These are phyloP conservation scores for Phytophthora sojae DNA, from an alignment of 352 stramenopile species.

Conservation along the genomic window DNA sequence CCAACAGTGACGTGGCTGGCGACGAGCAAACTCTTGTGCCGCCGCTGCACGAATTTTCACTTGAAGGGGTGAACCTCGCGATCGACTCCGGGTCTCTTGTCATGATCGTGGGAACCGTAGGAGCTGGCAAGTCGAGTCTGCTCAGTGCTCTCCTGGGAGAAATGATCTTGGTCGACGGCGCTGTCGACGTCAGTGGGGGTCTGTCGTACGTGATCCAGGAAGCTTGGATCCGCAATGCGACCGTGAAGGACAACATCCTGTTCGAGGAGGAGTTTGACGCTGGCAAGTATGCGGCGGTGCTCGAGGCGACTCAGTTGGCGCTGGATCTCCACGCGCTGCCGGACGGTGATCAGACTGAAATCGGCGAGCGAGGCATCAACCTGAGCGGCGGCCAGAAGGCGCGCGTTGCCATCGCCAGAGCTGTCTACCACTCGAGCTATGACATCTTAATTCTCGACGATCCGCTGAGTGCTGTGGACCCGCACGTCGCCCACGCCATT, in stretches of 20 bases:
- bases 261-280: conserved; percentile 40
- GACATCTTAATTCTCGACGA: conserved; percentile 64
- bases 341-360: conserved; percentile 92
- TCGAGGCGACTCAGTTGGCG: conserved; percentile 82
- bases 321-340: conserved; percentile 89
- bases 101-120: conserved; percentile 63
- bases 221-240: conserved; percentile 93
- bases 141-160: conserved; percentile 60
- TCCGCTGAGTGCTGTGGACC: conserved; percentile 48
- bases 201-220: conserved; percentile 92
- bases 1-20: conserved; percentile 9
- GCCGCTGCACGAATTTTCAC: conserved; percentile 25
- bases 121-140: conserved; percentile 63
- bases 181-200: conserved; percentile 34
- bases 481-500: conserved; percentile 45
- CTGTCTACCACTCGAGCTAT: conserved; percentile 82
- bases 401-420: conserved; percentile 85
- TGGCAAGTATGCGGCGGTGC: conserved; percentile 47
- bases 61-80: conserved; percentile 61
- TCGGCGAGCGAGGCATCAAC: conserved; percentile 96
- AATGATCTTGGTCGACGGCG: conserved; percentile 44
- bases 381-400: conserved; percentile 94
- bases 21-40: conserved; percentile 3
- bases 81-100: conserved; percentile 65
- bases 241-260: conserved; percentile 80